phyloP scores from a whole-genome alignment of 2,329 filamentous ascomycete genomes.

The Periconia sp. region DNA sequence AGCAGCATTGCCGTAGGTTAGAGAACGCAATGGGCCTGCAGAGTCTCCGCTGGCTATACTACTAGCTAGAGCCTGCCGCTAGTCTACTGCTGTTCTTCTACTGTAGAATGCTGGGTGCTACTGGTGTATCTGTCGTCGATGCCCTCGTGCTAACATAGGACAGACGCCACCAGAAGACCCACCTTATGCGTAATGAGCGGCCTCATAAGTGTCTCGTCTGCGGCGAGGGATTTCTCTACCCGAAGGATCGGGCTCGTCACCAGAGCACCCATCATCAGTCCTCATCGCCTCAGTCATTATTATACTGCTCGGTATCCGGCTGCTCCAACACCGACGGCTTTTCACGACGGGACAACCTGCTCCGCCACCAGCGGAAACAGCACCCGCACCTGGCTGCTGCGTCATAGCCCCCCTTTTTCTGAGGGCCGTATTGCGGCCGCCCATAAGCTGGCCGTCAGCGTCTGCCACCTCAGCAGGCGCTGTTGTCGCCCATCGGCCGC shows the following conservation, averaged over 20 bases:
- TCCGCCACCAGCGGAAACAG: slow-evolving; percentile 39
- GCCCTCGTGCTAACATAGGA: slow-evolving; percentile 14
- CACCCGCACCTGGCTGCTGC: slow-evolving; percentile 22
- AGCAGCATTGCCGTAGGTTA: background rate
- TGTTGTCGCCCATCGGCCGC: background rate
- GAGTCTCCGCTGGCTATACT: background rate
- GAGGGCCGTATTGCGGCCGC: background rate
- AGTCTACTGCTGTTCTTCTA: background rate
- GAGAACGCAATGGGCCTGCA: slow-evolving; percentile 1
- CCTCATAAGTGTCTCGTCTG: slow-evolving; percentile 41
- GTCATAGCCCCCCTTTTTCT: background rate
- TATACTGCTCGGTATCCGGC: slow-evolving; percentile 30
- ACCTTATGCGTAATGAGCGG: slow-evolving; percentile 29
- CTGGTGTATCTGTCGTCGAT: background rate
- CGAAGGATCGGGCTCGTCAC: slow-evolving; percentile 42
- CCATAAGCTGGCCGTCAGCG: background rate
- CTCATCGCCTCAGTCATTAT: slow-evolving; percentile 14
- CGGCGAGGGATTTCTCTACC: slow-evolving; percentile 40
- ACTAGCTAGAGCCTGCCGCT: background rate
- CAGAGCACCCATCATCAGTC: slow-evolving; percentile 31
- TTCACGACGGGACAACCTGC: slow-evolving; percentile 43
- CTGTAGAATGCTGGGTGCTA: background rate
- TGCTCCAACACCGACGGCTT: slow-evolving; percentile 39
- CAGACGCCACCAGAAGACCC: slow-evolving; percentile 43
- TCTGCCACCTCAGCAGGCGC: background rate